Evolutionary conservation across 306 rosid species (phyloP).

Genomic region (Cyamopsis tetragonoloba): DNA sequence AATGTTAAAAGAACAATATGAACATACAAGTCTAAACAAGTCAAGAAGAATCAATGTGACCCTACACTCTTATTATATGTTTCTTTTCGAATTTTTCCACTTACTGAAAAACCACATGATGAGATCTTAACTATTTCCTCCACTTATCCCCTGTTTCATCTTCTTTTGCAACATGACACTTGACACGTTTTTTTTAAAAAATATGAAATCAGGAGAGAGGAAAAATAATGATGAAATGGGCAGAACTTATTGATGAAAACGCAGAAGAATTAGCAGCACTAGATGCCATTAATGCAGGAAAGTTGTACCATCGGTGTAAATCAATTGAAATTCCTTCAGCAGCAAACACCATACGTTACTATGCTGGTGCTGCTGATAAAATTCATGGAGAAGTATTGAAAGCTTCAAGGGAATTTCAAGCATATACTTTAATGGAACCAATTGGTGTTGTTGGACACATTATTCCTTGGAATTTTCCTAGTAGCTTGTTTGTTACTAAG

Average conservation of each 20-base stretch:
- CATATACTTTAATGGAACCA: constrained; percentile 70
- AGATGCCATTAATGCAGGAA: constrained; percentile 72
- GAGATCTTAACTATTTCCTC: too few relatives aligned
- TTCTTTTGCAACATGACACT: background rate
- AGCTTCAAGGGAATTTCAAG: constrained; percentile 45
- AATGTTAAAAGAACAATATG: too few relatives aligned
- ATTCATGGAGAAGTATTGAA: constrained; percentile 75
- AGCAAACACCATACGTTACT: constrained; percentile 51
- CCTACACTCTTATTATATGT: too few relatives aligned
- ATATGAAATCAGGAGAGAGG: constrained; percentile 70
- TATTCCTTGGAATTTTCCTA: constrained; percentile 90
- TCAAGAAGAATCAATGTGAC: too few relatives aligned
- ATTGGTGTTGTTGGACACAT: constrained; percentile 84
- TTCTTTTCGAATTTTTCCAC: too few relatives aligned
- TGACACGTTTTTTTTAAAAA: background rate
- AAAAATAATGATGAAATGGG: constrained; percentile 56
- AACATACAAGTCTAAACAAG: too few relatives aligned
- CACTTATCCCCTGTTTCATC: too few relatives aligned
- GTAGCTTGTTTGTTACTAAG: constrained; percentile 46
- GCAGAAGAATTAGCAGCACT: constrained; percentile 62
- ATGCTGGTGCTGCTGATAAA: constrained; percentile 93
- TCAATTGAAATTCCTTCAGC: constrained; percentile 45
- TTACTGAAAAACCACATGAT: too few relatives aligned
- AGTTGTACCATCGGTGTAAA: constrained; percentile 40
- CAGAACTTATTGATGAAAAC: constrained; percentile 58